Evolutionary conservation across 192 early-diverging fungal genomes (phyloP).

Genomic region (Backusella psychrophila): DNA sequence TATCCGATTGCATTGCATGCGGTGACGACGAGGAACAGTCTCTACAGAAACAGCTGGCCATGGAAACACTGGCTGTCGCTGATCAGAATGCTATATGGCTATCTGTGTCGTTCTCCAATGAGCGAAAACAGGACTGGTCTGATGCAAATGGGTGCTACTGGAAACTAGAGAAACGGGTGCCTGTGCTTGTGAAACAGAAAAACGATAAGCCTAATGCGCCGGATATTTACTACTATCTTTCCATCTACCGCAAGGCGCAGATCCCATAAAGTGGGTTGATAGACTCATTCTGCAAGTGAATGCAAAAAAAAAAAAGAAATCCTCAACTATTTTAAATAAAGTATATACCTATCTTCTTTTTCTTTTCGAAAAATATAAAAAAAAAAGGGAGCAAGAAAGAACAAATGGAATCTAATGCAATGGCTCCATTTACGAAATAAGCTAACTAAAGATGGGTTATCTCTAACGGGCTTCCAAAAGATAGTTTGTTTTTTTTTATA

Average conservation of each 20-base stretch:
- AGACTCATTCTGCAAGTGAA: background rate
- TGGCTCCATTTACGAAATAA: background rate
- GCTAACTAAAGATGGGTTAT: background rate
- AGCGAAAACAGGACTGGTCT: slow-evolving; percentile 7
- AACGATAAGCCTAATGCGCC: slow-evolving; percentile 13
- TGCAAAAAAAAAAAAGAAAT: background rate
- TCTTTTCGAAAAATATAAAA: background rate
- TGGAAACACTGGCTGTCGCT: background rate
- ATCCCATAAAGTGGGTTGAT: background rate
- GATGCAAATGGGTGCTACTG: background rate
- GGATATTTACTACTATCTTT: slow-evolving; percentile 10
- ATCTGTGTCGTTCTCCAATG: slow-evolving; percentile 12
- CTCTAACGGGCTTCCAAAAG: background rate
- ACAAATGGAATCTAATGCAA: background rate
- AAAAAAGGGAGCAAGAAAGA: background rate
- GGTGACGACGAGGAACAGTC: slow-evolving; percentile 23
- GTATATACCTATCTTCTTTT: background rate
- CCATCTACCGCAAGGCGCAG: background rate
- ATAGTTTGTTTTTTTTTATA: background rate
- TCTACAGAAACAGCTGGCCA: background rate
- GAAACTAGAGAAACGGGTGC: background rate
- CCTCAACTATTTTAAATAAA: background rate
- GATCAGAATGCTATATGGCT: slow-evolving; percentile 11
- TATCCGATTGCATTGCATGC: slow-evolving; percentile 23
- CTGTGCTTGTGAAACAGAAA: slow-evolving; percentile 2